Evolutionary conservation across 1,284 basidiomycete species (phyloP).

Genomic region (Gomphus bonarii): DNA sequence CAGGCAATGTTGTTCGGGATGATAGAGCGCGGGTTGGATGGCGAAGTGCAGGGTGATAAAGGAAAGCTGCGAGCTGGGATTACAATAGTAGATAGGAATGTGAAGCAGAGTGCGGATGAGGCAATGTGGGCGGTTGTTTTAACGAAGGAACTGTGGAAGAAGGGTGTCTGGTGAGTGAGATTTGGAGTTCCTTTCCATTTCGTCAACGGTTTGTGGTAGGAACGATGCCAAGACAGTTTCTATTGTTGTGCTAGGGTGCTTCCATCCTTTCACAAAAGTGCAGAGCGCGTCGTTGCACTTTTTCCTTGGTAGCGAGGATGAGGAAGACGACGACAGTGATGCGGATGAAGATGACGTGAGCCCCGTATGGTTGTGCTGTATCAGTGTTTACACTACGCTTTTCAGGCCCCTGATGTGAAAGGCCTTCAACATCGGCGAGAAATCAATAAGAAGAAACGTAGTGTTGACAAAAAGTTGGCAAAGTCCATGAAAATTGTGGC

Average conservation of each 20-base stretch:
- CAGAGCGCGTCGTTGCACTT: constrained; percentile 96
- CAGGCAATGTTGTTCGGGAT: constrained; percentile 95
- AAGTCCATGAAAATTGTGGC: constrained; percentile 62
- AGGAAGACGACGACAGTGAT: constrained; percentile 59
- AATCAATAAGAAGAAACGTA: constrained; percentile 84
- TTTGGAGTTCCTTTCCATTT: background rate
- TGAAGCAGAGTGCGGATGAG: constrained; percentile 59
- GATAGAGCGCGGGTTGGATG: constrained; percentile 82
- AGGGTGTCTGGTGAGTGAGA: constrained; percentile 77
- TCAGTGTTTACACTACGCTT: background rate
- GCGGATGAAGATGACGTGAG: constrained; percentile 58
- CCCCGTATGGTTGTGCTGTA: background rate
- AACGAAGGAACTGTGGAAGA: constrained; percentile 92
- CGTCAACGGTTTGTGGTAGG: constrained; percentile 32
- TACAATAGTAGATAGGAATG: constrained; percentile 25
- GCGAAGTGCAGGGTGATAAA: constrained; percentile 72
- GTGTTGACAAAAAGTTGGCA: constrained; percentile 68
- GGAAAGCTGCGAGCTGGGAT: constrained; percentile 45
- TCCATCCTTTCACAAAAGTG: constrained; percentile 91
- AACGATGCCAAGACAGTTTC: constrained; percentile 90
- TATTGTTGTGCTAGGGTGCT: constrained; percentile 86
- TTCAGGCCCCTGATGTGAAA: constrained; percentile 54
- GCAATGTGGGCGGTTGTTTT: constrained; percentile 97
- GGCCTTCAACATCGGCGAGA: constrained; percentile 73
- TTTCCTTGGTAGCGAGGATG: constrained; percentile 81